Conservation (phyloP, 257 asterid genomes). For the Henckelia pumila region DNA sequence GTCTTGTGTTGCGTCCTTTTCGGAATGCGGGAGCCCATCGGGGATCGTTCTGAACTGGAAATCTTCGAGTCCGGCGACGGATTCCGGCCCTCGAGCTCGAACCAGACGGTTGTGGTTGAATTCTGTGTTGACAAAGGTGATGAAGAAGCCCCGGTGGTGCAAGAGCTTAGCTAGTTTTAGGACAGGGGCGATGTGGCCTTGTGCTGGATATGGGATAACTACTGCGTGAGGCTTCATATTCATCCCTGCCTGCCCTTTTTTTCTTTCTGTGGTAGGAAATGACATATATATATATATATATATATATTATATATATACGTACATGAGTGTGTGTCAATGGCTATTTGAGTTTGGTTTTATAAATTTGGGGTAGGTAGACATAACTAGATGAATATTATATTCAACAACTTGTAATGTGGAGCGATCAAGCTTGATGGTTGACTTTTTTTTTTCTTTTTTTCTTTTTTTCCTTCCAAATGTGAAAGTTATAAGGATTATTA, state of each 20-base stretch:
- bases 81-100: constrained; percentile 47
- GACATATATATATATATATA: not conserved
- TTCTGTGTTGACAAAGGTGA: constrained; percentile 71
- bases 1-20: constrained; percentile 61
- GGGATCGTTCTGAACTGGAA: constrained; percentile 58
- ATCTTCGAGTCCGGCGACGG: constrained; percentile 43
- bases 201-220: constrained; percentile 65
- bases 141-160: constrained; percentile 52
- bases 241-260: not conserved
- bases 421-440: too few species aligned
- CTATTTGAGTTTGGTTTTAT: too few species aligned
- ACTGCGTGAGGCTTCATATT: constrained; percentile 58
- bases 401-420: too few species aligned
- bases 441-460: too few species aligned
- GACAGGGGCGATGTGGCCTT: constrained; percentile 68
- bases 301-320: too few species aligned
- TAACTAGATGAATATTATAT: not conserved
- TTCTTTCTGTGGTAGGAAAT: not conserved
- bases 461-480: too few species aligned
- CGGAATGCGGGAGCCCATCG: constrained; percentile 63
- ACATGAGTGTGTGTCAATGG: too few species aligned
- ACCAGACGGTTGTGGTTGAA: constrained; percentile 63
- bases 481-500: too few species aligned
- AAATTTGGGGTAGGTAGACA: not conserved
- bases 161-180: constrained; percentile 52